Base-by-base conservation (phyloP, 2,329 filamentous ascomycete species). In the Neophaeococcomyces mojaviensis region DNA sequence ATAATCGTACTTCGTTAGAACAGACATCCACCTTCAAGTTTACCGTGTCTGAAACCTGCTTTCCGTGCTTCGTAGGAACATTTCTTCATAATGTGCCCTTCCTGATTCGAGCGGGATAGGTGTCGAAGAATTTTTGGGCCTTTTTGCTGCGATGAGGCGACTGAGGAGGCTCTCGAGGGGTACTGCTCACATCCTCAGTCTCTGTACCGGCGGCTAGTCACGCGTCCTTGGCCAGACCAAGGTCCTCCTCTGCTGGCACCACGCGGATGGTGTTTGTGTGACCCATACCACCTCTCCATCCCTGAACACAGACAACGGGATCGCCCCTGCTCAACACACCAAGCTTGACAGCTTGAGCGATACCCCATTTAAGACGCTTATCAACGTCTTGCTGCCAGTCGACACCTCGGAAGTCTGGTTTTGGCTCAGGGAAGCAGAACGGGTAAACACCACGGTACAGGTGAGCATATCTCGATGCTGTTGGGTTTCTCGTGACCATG, bases 311-410 rank as follows among this genome's bases (percentile, higher is more conserved):
- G 59, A 83, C 70, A 47, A 83, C 79, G 52, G 71, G 68, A 59
- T 89, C 86, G 52, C 86, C 87, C 64, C 88, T 81, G 67, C 82
- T 83, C 55, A 94, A 76, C 49, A 92, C 81, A 52, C 81, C 76
- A 36, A 98, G 84, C 69, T 84, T 81, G 61, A 95, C 79, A 59
- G 88, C 92, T 65, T 88, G 81, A 65, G 78, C 74, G 66, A 98
- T 87, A 66, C 87, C 92, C 89, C 90, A 98, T 78, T 90, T 95
- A 69, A 98, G 87, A 64, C 92, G 88, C 66, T 83, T 81, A 72
- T 98, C 92, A 59, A 98, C 92, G 70, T 98, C 90, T 76, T 97
- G 88, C 74, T 98, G 92, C 92, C 92, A 98, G 39, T 58, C 56
- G 4, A 53, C 51, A 69, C 84, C 79, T 66, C 77, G 79, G 71